Percentiles rank a stretch among this genome's conserved stretches.
Evolutionary conservation across 169 alveolate genomes (phyloP).

Genomic region (Plasmodium chabaudi): DNA sequence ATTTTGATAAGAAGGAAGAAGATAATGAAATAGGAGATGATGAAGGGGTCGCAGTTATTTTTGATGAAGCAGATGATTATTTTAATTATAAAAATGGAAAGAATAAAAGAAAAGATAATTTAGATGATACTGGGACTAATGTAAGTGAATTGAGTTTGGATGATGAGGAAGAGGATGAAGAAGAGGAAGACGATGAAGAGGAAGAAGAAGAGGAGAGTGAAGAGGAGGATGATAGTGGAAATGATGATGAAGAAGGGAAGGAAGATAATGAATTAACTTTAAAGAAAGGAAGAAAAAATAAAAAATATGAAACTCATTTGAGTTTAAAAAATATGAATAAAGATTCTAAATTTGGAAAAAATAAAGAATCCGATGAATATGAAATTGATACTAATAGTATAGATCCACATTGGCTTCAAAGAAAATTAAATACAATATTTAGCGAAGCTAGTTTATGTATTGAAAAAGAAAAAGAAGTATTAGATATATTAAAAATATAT

Average conservation of each 20-base stretch:
- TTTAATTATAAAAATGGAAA: conserved; percentile 64
- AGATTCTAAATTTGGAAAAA: neutral
- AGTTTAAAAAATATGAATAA: conserved; percentile 67
- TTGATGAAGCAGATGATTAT: conserved; percentile 87
- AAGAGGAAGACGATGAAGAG: conserved; percentile 79
- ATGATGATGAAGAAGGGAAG: conserved; percentile 29
- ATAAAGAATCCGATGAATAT: conserved; percentile 15
- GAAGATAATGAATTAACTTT: conserved; percentile 78
- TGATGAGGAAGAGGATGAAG: conserved; percentile 35
- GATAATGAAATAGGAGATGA: conserved; percentile 78
- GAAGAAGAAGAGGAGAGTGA: conserved; percentile 49
- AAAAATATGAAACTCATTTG: conserved; percentile 65
- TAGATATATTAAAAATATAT: conserved; percentile 82
- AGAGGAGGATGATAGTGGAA: conserved; percentile 77
- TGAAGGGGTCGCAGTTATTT: conserved; percentile 85
- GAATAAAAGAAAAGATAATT: conserved; percentile 68
- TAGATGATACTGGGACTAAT: conserved; percentile 41
- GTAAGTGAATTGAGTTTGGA: conserved; percentile 77
- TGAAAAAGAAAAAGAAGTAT: conserved; percentile 92
- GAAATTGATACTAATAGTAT: conserved; percentile 85
- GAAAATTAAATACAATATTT: conserved; percentile 90
- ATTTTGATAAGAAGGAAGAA: conserved; percentile 80
- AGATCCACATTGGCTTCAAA: conserved; percentile 97
- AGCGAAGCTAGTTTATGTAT: conserved; percentile 88
- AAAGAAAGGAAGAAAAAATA: conserved; percentile 80